Conservation (phyloP, 352 stramenopile species). For the Globisporangium alternatum region DNA sequence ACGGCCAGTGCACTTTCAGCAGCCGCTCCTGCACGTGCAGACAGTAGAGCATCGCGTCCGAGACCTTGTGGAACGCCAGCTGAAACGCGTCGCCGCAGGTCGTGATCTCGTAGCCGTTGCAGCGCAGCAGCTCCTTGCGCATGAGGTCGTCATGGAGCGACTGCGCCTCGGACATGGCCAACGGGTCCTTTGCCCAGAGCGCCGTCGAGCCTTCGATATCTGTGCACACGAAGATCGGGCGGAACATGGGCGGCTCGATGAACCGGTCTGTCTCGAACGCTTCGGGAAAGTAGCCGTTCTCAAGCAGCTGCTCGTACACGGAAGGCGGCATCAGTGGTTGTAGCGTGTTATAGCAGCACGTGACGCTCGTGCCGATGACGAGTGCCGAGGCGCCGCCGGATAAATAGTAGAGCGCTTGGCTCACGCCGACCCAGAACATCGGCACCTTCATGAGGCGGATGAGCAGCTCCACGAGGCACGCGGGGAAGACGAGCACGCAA, state of each 20-base stretch:
- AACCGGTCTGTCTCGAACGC: slow-evolving; percentile 31
- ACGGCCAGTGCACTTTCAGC: slow-evolving; percentile 54
- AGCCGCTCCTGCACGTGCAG: slow-evolving; percentile 66
- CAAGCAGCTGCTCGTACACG: slow-evolving; percentile 63
- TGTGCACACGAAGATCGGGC: slow-evolving; percentile 76
- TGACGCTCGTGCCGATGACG: slow-evolving; percentile 56
- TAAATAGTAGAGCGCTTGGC: slow-evolving; percentile 57
- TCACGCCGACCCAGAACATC: slow-evolving; percentile 45
- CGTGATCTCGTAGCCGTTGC: slow-evolving; percentile 80
- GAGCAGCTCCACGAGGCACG: slow-evolving; percentile 50
- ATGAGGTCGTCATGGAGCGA: slow-evolving; percentile 72
- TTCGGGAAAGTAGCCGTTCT: slow-evolving; percentile 56
- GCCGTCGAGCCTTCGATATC: slow-evolving; percentile 80
- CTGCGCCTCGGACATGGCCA: slow-evolving; percentile 63
- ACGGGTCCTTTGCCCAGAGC: slow-evolving; percentile 48
- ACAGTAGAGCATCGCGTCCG: slow-evolving; percentile 63
- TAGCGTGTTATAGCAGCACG: slow-evolving; percentile 62
- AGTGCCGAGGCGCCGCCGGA: slow-evolving; percentile 55
- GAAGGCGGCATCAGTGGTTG: slow-evolving; percentile 53
- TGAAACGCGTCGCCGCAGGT: slow-evolving; percentile 78
- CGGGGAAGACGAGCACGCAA: slow-evolving; percentile 58
- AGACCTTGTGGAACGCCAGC: slow-evolving; percentile 68
- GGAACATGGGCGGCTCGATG: slow-evolving; percentile 42
- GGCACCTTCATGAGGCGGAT: slow-evolving; percentile 25
- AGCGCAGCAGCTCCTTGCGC: slow-evolving; percentile 45